phyloP scores from a whole-genome alignment of 2,329 filamentous ascomycete genomes.

The Claviceps paspali region DNA sequence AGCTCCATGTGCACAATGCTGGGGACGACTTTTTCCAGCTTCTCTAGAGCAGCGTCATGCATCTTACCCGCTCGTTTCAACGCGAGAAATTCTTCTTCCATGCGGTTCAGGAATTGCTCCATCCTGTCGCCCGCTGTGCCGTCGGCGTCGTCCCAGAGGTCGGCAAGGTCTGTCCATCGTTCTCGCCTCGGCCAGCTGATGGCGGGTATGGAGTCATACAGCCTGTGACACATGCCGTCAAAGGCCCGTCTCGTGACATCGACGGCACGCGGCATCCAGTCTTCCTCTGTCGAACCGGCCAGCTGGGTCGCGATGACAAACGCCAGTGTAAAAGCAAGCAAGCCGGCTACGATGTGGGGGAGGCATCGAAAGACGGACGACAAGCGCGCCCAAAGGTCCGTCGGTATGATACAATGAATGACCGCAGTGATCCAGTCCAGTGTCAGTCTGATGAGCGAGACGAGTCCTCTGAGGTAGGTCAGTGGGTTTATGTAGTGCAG shows the following conservation, averaged over 20 bases:
- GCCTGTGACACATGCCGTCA: conserved; percentile 6
- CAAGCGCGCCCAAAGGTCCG: conserved; percentile 5
- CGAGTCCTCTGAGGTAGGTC: conserved; percentile 15
- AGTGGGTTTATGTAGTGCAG: conserved; percentile 16
- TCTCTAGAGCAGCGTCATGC: conserved; percentile 23
- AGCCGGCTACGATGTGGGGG: conserved; percentile 3
- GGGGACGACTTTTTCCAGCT: conserved; percentile 37
- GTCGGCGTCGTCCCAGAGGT: conserved; percentile 9
- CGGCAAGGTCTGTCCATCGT: conserved; percentile 8
- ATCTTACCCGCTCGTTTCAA: conserved; percentile 17
- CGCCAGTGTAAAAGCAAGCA: conserved; percentile 4
- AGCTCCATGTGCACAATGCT: conserved; percentile 39
- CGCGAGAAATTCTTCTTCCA: conserved; percentile 16
- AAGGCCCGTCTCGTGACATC: conserved; percentile 4
- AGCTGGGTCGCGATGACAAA: conserved; percentile 5
- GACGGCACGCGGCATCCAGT: conserved; percentile 4
- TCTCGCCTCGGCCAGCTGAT: conserved; percentile 14
- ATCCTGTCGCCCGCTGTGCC: conserved; percentile 9
- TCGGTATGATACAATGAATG: conserved; percentile 6
- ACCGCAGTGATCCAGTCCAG: conserved; percentile 10
- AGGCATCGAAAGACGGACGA: conserved; percentile 5
- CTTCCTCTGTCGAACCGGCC: conserved; percentile 1
- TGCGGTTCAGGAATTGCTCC: conserved; percentile 12
- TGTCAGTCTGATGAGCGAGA: conserved; percentile 11
- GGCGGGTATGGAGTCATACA: conserved; percentile 13